A percentile compares a stretch with the other conserved stretches of the same genome.
Evolutionary conservation across 2,329 filamentous ascomycete species (phyloP).

Genomic region (Escovopsis sp.): DNA sequence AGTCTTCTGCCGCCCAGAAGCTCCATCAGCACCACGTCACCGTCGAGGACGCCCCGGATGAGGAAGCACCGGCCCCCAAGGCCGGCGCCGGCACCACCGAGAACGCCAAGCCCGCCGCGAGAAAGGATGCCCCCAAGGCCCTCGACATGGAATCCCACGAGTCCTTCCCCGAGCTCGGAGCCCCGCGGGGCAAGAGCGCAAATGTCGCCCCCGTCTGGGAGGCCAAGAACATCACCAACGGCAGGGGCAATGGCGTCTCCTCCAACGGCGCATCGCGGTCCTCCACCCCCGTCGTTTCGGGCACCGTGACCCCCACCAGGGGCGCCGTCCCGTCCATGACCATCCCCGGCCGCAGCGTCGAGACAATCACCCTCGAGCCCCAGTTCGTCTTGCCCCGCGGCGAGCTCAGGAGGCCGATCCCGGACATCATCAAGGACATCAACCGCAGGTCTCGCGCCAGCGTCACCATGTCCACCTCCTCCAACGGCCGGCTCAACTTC

Average conservation of each 20-base stretch:
- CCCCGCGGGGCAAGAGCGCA: constrained; percentile 49
- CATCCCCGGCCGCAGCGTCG: constrained; percentile 70
- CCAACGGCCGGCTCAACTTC: constrained; percentile 61
- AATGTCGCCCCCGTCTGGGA: constrained; percentile 65
- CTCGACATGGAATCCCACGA: constrained; percentile 83
- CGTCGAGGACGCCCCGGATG: constrained; percentile 69
- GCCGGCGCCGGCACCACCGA: constrained; percentile 31
- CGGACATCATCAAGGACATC: constrained; percentile 79
- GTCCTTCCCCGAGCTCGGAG: constrained; percentile 82
- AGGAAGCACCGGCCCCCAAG: constrained; percentile 44
- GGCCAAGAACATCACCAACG: constrained; percentile 44
- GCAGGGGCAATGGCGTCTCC: constrained; percentile 34
- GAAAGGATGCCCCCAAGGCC: constrained; percentile 44
- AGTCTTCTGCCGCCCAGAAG: constrained; percentile 44
- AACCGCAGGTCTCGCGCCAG: constrained; percentile 83
- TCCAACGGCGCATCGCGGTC: constrained; percentile 43
- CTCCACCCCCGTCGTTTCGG: constrained; percentile 49
- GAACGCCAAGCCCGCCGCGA: constrained; percentile 51
- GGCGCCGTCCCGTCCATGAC: constrained; percentile 38
- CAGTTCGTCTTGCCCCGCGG: constrained; percentile 61
- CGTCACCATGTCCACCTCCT: constrained; percentile 61
- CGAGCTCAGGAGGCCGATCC: constrained; percentile 71
- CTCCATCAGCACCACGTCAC: constrained; percentile 52
- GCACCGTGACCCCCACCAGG: constrained; percentile 28
- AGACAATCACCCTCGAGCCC: constrained; percentile 59